phyloP scores from a whole-genome alignment of 306 rosid species.

The Sicyos baderoa region DNA sequence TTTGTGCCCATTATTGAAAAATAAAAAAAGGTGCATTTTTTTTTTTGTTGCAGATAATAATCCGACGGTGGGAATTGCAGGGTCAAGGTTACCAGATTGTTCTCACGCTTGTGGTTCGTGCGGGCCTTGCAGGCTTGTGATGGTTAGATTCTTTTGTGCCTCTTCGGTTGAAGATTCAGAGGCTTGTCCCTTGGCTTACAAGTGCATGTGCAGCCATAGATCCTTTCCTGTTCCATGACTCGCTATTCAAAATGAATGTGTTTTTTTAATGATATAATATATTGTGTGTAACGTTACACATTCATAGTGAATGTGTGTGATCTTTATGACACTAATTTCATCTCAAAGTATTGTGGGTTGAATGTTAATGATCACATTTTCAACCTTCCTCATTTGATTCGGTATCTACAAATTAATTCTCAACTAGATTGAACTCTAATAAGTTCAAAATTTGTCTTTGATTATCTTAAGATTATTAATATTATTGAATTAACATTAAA shows the following conservation, averaged over 20 bases:
- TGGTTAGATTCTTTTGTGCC: constrained; percentile 68
- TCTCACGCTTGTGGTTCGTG: constrained; percentile 86
- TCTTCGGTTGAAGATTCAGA: constrained; percentile 58
- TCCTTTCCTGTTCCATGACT: constrained; percentile 66
- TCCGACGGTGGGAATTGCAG: constrained; percentile 44
- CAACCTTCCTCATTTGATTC: no score
- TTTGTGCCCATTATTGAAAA: neutral
- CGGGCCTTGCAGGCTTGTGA: constrained; percentile 58
- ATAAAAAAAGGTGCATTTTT: neutral
- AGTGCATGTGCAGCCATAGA: constrained; percentile 72
- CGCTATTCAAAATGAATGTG: neutral
- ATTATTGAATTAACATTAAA: no score
- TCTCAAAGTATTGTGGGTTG: no score
- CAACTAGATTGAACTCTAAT: no score
- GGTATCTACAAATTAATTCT: no score
- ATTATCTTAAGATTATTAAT: no score
- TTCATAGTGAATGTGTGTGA: no score
- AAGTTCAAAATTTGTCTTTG: no score
- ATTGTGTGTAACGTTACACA: no score
- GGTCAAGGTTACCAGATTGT: constrained; percentile 71
- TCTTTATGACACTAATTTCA: no score
- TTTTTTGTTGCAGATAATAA: neutral
- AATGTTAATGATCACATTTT: no score
- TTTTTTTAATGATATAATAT: no score
- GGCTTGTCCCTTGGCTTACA: constrained; percentile 88